Base-by-base conservation (phyloP, 2,329 filamentous ascomycete species). In the Huntiella abstrusa region DNA sequence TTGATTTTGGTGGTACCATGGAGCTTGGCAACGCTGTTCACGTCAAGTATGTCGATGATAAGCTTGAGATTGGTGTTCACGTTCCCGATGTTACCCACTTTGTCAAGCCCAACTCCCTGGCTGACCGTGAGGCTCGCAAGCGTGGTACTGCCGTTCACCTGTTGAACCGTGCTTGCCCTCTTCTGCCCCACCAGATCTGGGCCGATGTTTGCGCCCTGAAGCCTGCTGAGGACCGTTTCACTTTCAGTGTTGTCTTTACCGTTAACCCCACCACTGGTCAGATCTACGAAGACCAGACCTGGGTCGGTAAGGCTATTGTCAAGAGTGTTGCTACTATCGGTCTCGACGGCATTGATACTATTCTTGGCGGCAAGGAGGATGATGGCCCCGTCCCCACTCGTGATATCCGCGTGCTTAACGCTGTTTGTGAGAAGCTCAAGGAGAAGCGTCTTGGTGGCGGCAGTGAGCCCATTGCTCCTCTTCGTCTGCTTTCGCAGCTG, bases 71-170 rank as follows among this genome's bases (percentile, higher is more conserved):
- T 54, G 91, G 87, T 65, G 77, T 96, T 48, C 91, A 98, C 63
- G 83, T 98, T 58, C 78, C 88, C 32, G 91, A 98, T 62, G 80
- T 96, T 54, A 80, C 91, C 51, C 85, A 98, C 64, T 98, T 98
- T 59, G 84, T 98, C 60, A 96, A 96, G 71, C 71, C 80, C 41
- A 93, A 92, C 67, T 94, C 87, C 12, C 74, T 96, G 40, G 87
- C 96, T 43, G 91, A 98, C 57, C 81, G 91, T 41, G 91, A 98
- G 64, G 91, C 91, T 8, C 94, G 91, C 74, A 98, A 96, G 71
- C 84, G 91, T 53, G 88, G 88, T 51, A 96, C 87, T 48, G 87
- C 86, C 33, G 91, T 98, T 17, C 92, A 96, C 58, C 71, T 98
- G 52, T 81, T 94, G 65, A 91, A 94, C 66, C 79, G 86, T 33